Percentiles rank a stretch among this genome's conserved stretches.
phyloP scores from a whole-genome alignment of 2,329 filamentous ascomycete species.

The Colletotrichum gloeosporioides region DNA sequence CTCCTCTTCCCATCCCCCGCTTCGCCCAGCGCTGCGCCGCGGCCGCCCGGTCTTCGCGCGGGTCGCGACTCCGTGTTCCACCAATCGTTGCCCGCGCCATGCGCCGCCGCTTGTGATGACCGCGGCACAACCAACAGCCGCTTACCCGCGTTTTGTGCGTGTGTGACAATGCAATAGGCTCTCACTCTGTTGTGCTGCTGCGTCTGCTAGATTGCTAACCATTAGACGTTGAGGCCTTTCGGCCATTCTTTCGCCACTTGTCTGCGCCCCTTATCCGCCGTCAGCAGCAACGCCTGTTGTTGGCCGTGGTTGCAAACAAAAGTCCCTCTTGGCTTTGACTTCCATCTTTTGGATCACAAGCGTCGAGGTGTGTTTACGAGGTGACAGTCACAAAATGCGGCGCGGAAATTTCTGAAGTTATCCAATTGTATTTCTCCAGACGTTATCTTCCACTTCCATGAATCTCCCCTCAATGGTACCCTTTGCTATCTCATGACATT shows the following conservation, averaged over 20 bases:
- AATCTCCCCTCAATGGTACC: background rate
- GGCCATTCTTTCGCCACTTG: background rate
- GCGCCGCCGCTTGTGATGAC: background rate
- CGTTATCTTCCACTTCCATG: background rate
- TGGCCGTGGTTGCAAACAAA: background rate
- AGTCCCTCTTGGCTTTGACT: background rate
- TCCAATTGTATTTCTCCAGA: background rate
- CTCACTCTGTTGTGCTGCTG: background rate
- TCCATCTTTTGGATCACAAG: background rate
- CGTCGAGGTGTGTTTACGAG: background rate
- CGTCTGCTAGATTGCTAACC: background rate
- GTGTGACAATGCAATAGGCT: background rate
- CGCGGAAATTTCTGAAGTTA: background rate
- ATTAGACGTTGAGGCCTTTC: background rate
- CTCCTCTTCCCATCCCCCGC: background rate
- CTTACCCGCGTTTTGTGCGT: background rate
- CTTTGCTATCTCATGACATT: background rate
- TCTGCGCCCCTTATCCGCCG: background rate
- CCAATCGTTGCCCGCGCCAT: background rate
- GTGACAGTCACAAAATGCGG: background rate
- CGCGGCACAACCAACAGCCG: background rate
- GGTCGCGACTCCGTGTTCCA: background rate
- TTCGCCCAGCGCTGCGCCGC: background rate
- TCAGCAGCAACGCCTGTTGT: background rate
- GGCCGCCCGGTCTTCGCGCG: background rate